Evolutionary conservation across 2,329 filamentous ascomycete genomes (phyloP), one percentile per base, ranked within the genome.

Genomic region (Sordariomycetes sp.): DNA sequence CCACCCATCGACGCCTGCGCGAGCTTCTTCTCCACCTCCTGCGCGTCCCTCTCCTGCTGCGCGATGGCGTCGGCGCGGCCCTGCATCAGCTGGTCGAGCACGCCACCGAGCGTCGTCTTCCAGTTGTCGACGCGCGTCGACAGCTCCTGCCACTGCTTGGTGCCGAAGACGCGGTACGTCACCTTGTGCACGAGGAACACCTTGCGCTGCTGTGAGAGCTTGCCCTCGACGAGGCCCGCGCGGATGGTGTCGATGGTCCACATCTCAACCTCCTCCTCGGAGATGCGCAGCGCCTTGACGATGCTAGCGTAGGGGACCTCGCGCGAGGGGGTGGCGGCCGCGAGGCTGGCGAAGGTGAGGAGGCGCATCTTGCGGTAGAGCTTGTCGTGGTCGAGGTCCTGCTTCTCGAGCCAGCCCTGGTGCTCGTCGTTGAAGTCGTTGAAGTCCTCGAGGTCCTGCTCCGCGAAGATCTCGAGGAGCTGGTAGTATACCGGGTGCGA

Each of bases 221-320:
- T 95, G 69, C 94, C 94, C 77, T 99, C 94, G 56, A 99, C 89
- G 42, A 99, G 84, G 36, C 91, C 90, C 53, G 91, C 90, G 64
- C 94, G 89, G 74, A 99, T 96, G 64, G 95, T 91, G 70, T 99
- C 94, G 67, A 99, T 99, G 63, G 95, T 90, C 94, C 94, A 99
- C 80, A 92, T 87, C 79, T 99, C 94, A 50, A 97, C 90, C 62
- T 97, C 90, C 62, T 88, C 85, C 53, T 75, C 68, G 52, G 89
- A 84, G 58, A 99, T 85, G 72, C 94, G 87, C 53, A 99, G 83
- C 6, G 90, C 87, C 68, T 86, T 86, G 62, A 87, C 82, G 68
- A 99, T 96, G 67, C 82, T 82, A 63, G 80, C 78, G 74, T 99
- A 99, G 60, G 92, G 86, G 56, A 99, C 86, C 67, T 94, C 90